phyloP scores from a whole-genome alignment of 139 green algal genomes.

The Chloropicon primus region DNA sequence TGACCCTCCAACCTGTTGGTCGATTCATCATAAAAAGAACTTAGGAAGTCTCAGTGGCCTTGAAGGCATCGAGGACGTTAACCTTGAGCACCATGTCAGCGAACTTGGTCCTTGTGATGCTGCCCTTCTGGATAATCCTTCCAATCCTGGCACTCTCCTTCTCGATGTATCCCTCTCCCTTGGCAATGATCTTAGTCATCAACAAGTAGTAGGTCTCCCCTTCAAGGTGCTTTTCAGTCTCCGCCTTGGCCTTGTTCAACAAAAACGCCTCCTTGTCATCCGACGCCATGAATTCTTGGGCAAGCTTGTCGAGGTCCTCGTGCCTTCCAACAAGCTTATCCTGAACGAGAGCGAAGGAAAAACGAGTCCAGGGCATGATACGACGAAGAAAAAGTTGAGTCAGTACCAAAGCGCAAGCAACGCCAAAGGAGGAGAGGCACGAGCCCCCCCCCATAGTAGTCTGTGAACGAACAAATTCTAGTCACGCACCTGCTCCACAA shows the following conservation, averaged over 20 bases:
- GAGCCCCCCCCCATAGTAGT: no score
- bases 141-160: neutral
- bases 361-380: no score
- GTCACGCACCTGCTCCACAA: neutral
- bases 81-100: neutral
- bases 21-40: neutral
- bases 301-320: neutral
- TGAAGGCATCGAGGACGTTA: neutral
- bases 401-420: no score
- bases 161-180: neutral
- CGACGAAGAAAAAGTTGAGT: no score
- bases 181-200: neutral
- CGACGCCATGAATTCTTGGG: neutral
- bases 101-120: neutral
- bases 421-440: no score
- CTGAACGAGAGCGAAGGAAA: neutral
- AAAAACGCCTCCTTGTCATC: neutral
- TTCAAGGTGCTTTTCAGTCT: neutral
- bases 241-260: neutral
- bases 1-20: no score
- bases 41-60: neutral
- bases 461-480: no score
- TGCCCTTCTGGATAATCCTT: neutral
- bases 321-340: neutral
- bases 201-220: neutral